phyloP scores from a whole-genome alignment of 306 rosid species.

The Gynostemma pentaphyllum region DNA sequence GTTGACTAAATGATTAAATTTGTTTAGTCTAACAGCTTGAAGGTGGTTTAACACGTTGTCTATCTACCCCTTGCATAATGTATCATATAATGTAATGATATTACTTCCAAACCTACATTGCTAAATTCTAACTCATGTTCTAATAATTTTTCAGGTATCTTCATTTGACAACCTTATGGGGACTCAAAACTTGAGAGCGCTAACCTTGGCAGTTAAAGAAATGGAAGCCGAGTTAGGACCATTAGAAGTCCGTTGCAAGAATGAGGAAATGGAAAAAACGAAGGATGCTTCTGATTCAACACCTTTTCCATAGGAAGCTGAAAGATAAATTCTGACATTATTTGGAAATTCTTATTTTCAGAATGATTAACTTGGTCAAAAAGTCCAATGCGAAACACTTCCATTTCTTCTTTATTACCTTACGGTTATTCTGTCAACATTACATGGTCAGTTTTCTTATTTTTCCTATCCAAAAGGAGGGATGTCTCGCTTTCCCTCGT shows the following conservation, averaged over 20 bases:
- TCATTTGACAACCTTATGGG: conserved; percentile 26
- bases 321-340: background rate
- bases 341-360: background rate
- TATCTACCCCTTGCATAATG: background rate
- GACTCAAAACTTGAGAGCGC: conserved; percentile 52
- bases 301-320: background rate
- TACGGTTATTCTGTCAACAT: background rate
- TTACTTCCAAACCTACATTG: background rate
- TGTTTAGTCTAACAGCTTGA: too few species aligned
- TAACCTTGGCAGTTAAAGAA: conserved; percentile 40
- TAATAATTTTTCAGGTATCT: conserved; percentile 28
- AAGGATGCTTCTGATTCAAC: background rate
- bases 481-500: background rate
- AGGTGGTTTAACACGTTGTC: background rate
- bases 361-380: background rate
- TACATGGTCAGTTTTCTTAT: background rate
- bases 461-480: background rate
- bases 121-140: conserved; percentile 1
- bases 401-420: too few species aligned
- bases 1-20: too few species aligned
- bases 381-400: background rate
- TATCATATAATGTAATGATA: background rate
- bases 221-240: conserved; percentile 51
- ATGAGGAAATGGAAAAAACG: background rate
- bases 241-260: conserved; percentile 10